These are phyloP conservation scores for Saccharomyces cerevisiae DNA, from an alignment of 805 yeast genomes.

Conservation along the genomic window DNA sequence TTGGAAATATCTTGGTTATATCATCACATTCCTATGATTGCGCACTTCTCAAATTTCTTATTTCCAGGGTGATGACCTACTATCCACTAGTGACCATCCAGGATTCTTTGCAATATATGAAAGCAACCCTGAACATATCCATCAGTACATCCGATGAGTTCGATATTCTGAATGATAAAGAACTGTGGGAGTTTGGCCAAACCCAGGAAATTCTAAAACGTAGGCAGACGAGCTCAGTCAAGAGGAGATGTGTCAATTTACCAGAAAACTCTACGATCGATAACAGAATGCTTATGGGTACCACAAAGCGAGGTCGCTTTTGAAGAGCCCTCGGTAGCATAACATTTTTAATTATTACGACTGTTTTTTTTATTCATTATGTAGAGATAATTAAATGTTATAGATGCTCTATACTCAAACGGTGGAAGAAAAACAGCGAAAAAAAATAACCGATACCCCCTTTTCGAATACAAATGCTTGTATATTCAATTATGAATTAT, in stretches of 20 bases:
- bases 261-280: neutral
- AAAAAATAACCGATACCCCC: neutral
- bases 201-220: neutral
- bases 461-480: neutral
- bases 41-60: neutral
- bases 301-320: neutral
- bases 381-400: neutral
- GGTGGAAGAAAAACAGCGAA: neutral
- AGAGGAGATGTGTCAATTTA: neutral
- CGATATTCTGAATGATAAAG: neutral
- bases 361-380: neutral
- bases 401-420: neutral
- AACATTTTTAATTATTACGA: neutral
- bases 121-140: neutral
- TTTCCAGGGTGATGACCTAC: neutral
- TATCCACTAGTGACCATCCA: neutral
- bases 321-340: neutral
- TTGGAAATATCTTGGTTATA: conserved; percentile 16
- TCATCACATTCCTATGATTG: neutral
- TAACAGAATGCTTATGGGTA: neutral
- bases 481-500: neutral
- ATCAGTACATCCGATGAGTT: neutral
- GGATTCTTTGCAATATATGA: neutral
- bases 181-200: neutral
- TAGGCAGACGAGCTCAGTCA: neutral